Evolutionary conservation across 1,139 yeast species (phyloP).

Genomic region (Blastobotrys capitulatus): DNA sequence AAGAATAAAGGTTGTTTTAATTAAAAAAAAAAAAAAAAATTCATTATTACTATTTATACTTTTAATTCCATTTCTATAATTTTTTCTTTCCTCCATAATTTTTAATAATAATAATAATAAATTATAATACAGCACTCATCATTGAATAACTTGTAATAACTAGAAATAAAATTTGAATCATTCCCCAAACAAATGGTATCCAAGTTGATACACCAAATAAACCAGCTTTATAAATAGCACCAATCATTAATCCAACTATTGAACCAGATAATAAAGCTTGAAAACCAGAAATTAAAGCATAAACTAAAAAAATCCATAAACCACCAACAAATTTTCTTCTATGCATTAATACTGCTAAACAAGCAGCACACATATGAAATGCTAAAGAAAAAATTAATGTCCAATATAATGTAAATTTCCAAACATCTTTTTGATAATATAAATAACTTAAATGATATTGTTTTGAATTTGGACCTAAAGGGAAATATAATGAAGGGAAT

Average conservation of each 20-base stretch:
- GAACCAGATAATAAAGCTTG: constrained; percentile 72
- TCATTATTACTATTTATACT: no score
- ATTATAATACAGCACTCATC: constrained; percentile 40
- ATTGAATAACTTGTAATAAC: constrained; percentile 59
- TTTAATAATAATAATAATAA: no score
- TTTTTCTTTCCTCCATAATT: neutral
- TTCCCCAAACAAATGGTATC: constrained; percentile 83
- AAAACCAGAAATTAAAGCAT: constrained; percentile 43
- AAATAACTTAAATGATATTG: constrained; percentile 51
- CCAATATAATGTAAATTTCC: constrained; percentile 84
- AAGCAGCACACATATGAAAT: constrained; percentile 62
- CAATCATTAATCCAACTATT: constrained; percentile 60
- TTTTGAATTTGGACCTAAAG: constrained; percentile 37
- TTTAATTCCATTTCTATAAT: constrained; percentile 2
- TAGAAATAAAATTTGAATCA: constrained; percentile 60
- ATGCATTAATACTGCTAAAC: constrained; percentile 52
- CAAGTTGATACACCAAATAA: constrained; percentile 79
- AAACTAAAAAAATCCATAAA: constrained; percentile 39
- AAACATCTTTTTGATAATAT: constrained; percentile 68
- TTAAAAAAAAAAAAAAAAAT: no score
- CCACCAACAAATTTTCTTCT: constrained; percentile 37
- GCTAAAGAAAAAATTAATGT: constrained; percentile 56
- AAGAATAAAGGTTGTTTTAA: no score
- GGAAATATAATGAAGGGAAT: constrained; percentile 82
- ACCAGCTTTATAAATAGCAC: constrained; percentile 69